Evolutionary conservation across 331 rosid genomes (phyloP).

Genomic region (Phaseolus coccineus): DNA sequence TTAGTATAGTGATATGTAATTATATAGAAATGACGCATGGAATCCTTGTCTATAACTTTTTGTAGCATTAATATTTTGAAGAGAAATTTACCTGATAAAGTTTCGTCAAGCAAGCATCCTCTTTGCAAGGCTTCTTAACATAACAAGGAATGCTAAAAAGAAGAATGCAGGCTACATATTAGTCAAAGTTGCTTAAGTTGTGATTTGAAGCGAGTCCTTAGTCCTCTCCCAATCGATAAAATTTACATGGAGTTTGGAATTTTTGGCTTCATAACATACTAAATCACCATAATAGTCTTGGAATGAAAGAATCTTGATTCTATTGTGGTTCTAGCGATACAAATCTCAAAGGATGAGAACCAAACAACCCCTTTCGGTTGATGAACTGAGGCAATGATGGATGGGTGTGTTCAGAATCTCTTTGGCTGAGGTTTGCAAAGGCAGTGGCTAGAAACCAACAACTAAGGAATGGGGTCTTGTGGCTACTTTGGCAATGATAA

Average conservation of each 20-base stretch:
- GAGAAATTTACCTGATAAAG: neutral
- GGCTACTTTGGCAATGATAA: neutral
- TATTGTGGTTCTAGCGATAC: no score
- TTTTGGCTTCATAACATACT: neutral
- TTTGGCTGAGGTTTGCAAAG: neutral
- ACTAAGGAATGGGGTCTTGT: neutral
- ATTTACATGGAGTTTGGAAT: neutral
- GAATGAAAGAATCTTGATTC: neutral
- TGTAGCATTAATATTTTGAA: constrained; percentile 14
- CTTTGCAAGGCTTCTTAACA: neutral
- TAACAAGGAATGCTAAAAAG: neutral
- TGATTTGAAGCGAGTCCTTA: neutral
- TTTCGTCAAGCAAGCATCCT: neutral
- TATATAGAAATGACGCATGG: neutral
- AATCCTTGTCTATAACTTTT: constrained; percentile 20
- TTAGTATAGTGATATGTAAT: constrained; percentile 2
- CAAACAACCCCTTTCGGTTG: neutral
- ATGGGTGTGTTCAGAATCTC: neutral
- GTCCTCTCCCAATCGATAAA: neutral
- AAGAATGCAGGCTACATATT: neutral
- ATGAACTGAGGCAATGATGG: neutral
- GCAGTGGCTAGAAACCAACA: neutral
- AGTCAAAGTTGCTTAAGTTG: neutral
- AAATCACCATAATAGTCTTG: neutral
- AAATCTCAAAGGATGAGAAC: neutral